Evolutionary conservation across 345 rosid genomes (phyloP).

Genomic region (Eucalyptus cloeziana): DNA sequence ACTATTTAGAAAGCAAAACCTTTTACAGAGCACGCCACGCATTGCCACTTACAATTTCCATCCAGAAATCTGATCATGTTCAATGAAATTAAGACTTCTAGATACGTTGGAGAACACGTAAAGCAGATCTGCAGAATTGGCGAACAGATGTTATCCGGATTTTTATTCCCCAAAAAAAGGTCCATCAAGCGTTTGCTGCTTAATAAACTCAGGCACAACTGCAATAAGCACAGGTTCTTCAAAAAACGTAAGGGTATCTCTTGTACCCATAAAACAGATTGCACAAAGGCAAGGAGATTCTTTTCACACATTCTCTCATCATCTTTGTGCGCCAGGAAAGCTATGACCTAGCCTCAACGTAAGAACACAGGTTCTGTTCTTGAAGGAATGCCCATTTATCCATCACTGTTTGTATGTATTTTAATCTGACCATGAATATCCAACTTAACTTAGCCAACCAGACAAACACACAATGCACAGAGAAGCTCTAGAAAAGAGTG

Average conservation of each 20-base stretch:
- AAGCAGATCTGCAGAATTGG: conserved; percentile 49
- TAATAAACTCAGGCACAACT: background rate
- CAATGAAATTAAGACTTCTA: conserved; percentile 66
- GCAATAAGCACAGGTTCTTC: background rate
- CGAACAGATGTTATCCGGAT: background rate
- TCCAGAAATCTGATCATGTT: conserved; percentile 64
- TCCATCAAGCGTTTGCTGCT: background rate
- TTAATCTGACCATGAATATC: background rate
- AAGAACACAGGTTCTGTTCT: background rate
- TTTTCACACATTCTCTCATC: background rate
- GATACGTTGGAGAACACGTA: conserved; percentile 76
- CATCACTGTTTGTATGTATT: background rate
- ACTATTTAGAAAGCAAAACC: background rate
- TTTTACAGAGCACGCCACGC: background rate
- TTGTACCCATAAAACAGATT: background rate
- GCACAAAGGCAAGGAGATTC: background rate
- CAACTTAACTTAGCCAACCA: background rate
- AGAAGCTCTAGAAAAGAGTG: background rate
- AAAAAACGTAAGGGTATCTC: background rate
- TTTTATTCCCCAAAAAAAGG: background rate
- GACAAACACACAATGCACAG: background rate
- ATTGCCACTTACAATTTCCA: conserved; percentile 75
- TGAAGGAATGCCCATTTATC: background rate
- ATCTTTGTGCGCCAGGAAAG: background rate
- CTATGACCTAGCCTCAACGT: background rate